These are phyloP conservation scores for Fraxinus xanthoxyloides DNA, from an alignment of 305 asterid genomes.

Conservation along the genomic window DNA sequence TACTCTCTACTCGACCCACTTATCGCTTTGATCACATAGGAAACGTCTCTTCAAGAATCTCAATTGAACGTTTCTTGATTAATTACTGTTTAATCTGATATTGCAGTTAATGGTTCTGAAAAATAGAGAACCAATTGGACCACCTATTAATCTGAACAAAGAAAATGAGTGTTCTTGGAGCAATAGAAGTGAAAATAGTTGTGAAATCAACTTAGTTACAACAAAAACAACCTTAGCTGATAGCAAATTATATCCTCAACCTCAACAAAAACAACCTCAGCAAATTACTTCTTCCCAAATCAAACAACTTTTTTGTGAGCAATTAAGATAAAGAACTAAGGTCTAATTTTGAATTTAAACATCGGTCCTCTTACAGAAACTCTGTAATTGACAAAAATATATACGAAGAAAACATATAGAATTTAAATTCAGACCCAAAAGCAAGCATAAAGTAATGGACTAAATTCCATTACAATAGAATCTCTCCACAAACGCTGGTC, in stretches of 20 bases:
- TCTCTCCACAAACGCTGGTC: too few species aligned
- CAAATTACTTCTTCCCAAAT: too few species aligned
- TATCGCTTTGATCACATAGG: not conserved
- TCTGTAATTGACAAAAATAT: too few species aligned
- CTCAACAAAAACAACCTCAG: too few species aligned
- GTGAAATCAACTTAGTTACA: conserved; percentile 40
- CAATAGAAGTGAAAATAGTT: conserved; percentile 45
- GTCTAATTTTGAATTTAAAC: too few species aligned
- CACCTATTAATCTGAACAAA: conserved; percentile 37
- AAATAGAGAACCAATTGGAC: conserved; percentile 30
- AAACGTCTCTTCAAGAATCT: not conserved
- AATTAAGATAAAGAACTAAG: too few species aligned
- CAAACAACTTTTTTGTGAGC: too few species aligned
- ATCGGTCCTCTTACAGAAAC: too few species aligned
- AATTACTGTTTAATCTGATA: not conserved
- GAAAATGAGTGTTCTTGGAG: conserved; percentile 57
- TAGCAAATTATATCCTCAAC: conserved; percentile 23
- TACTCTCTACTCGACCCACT: not conserved
- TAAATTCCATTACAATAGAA: too few species aligned
- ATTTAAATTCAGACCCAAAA: too few species aligned
- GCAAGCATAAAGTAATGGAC: too few species aligned
- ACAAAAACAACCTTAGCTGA: conserved; percentile 30
- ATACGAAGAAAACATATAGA: too few species aligned
- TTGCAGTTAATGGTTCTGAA: conserved; percentile 29
- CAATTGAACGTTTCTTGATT: not conserved